Conservation (phyloP, 306 rosid species). For the Cyclanthera cordifolia region DNA sequence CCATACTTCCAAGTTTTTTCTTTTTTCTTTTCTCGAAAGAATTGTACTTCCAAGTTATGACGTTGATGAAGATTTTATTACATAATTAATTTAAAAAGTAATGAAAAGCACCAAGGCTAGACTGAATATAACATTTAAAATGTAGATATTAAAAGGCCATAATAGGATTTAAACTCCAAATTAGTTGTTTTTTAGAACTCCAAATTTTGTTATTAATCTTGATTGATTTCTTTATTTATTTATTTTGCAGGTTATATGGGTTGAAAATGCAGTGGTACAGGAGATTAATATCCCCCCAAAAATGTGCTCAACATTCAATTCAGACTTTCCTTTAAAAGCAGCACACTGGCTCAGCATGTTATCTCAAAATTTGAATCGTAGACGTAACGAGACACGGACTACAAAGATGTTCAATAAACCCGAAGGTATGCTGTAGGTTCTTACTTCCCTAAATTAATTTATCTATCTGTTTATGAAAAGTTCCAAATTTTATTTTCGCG, state of each 20-base stretch:
- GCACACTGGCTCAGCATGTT: slow-evolving; percentile 1
- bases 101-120: neutral
- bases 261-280: slow-evolving; percentile 22
- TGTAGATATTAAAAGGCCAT: neutral
- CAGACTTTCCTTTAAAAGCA: slow-evolving; percentile 15
- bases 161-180: neutral
- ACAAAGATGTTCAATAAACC: neutral
- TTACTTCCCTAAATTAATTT: neutral
- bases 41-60: neutral
- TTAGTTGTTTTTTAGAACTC: no score
- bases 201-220: neutral
- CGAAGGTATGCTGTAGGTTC: slow-evolving; percentile 8
- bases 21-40: no score
- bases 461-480: no score
- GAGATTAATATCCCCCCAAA: neutral
- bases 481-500: neutral
- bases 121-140: neutral
- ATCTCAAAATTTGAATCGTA: slow-evolving; percentile 7
- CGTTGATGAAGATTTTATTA: neutral
- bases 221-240: neutral
- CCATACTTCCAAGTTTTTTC: neutral
- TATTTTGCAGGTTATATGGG: slow-evolving; percentile 19
- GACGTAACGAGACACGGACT: neutral
- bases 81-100: neutral
- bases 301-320: slow-evolving; percentile 4